Evolutionary conservation across 2,329 filamentous ascomycete species (phyloP).

Genomic region (Pseudogymnoascus pannorum): DNA sequence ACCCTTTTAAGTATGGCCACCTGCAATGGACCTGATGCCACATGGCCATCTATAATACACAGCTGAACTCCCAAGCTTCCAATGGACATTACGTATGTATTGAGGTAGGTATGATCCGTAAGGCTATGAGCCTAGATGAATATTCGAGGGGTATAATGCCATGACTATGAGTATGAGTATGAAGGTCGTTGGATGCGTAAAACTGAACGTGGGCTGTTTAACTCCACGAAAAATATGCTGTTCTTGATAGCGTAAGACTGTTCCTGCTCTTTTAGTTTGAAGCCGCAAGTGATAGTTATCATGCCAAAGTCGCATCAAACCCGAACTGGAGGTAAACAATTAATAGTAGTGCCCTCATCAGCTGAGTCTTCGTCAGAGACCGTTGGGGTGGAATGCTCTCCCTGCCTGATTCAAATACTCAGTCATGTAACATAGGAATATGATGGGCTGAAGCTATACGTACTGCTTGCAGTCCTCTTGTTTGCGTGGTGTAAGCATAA

Average conservation of each 20-base stretch:
- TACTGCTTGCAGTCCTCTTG: not conserved
- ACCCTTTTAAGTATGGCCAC: not conserved
- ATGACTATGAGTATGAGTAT: slow-evolving; percentile 6
- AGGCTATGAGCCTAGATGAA: slow-evolving; percentile 3
- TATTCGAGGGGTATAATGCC: slow-evolving; percentile 6
- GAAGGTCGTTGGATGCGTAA: slow-evolving; percentile 7
- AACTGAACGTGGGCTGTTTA: not conserved
- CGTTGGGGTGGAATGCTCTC: slow-evolving; percentile 17
- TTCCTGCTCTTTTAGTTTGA: slow-evolving; percentile 1
- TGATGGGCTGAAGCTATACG: not conserved
- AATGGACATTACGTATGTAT: slow-evolving; percentile 8
- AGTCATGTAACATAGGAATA: not conserved
- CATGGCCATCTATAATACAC: slow-evolving; percentile 2
- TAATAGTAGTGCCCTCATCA: slow-evolving; percentile 27
- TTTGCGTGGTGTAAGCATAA: not conserved
- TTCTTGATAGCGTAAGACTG: not conserved
- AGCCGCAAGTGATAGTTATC: not conserved
- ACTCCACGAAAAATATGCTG: slow-evolving; percentile 3
- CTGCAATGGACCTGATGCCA: not conserved
- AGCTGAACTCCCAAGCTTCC: slow-evolving; percentile 5
- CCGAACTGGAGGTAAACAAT: slow-evolving; percentile 26
- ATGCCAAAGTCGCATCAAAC: slow-evolving; percentile 1
- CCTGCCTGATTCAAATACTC: not conserved
- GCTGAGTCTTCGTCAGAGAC: slow-evolving; percentile 28
- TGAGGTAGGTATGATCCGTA: slow-evolving; percentile 7